Base-by-base conservation (phyloP, 176 grass and related monocot species). In the Canna indica region DNA sequence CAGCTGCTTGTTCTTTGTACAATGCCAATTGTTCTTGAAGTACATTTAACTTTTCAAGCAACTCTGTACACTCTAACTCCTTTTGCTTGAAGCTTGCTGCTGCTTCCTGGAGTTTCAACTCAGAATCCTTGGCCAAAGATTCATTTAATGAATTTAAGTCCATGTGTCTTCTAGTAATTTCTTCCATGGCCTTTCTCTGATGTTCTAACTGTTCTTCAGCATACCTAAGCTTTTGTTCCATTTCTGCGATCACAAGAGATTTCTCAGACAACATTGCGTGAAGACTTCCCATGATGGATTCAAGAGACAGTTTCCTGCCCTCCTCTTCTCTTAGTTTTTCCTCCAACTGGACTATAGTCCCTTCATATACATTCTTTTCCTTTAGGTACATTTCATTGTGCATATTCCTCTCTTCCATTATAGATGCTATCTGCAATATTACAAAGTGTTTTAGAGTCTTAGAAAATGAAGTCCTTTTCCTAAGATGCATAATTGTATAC, bases 81-180 rank as follows among this genome's bases (percentile, higher is more conserved):
- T 91, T 91, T 59, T 80, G 71, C 69, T 47, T 70, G 28, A 96
- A 76, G 70, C 79, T 81, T 12, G 73, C 70, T 10, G 67, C 76
- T 27, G 82, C 81, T 69, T 87, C 69, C 73, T 83, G 78, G 48
- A 96, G 79, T 71, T 91, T 96, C 70, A 44, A 56, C 73, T 89
- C 82, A 64, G 92, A 88, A 59, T 96, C 88, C 84, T 96, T 90
- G 45, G 82, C 67, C 52, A 96, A 81, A 71, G 88, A 89, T 59
- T 91, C 85, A 39, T 91, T 84, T 36, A 88, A 53, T 71, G 78
- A 33, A 75, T 91, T 86, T 65, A 88, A 67, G 38, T 96, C 85
- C 53, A 90, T 47, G 74, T 83, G 91, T 83, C 88, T 91, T 52
- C 76, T 79, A 68, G 73, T 78, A 64, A 83, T 79, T 74, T 96